A percentile compares a stretch with the other conserved stretches of the same genome.
These are phyloP conservation scores for Elymus sibiricus DNA, from an alignment of 176 grass and related monocot genomes.

Conservation along the genomic window DNA sequence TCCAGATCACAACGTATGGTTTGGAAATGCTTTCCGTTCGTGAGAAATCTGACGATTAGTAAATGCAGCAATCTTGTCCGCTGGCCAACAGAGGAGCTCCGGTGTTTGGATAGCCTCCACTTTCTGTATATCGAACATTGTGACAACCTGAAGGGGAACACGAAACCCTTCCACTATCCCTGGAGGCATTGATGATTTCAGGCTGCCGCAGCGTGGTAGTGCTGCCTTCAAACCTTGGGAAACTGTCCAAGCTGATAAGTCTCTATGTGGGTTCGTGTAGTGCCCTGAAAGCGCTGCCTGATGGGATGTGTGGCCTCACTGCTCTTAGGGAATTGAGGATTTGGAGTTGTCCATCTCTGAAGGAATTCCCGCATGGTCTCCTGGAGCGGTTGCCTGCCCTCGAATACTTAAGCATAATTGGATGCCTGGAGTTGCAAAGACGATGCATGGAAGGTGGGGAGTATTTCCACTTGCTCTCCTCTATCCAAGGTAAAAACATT, in stretches of 20 bases:
- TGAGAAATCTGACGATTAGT: too few relatives aligned
- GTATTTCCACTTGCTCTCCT: too few relatives aligned
- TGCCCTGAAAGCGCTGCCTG: neutral
- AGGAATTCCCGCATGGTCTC: slow-evolving; percentile 3
- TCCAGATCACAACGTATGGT: too few relatives aligned
- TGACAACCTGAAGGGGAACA: neutral
- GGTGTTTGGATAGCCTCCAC: neutral
- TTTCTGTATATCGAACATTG: rapidly evolving
- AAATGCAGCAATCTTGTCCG: too few relatives aligned
- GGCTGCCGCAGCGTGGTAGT: rapidly evolving
- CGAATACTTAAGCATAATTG: too few relatives aligned
- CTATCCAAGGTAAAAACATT: too few relatives aligned
- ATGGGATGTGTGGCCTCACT: too few relatives aligned
- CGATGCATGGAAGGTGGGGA: too few relatives aligned
- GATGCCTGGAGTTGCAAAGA: too few relatives aligned
- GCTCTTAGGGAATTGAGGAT: too few relatives aligned
- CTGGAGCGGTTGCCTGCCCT: neutral
- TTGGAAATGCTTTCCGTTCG: too few relatives aligned
- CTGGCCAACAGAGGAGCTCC: neutral
- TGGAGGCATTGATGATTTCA: rapidly evolving
- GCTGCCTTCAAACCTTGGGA: neutral
- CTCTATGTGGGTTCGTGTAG: rapidly evolving
- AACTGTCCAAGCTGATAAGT: neutral
- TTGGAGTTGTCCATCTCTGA: too few relatives aligned
- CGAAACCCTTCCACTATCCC: neutral